Percentiles rank a stretch among this genome's conserved stretches.
phyloP scores from a whole-genome alignment of 148 eudicot genomes.

The Rheum nobile region DNA sequence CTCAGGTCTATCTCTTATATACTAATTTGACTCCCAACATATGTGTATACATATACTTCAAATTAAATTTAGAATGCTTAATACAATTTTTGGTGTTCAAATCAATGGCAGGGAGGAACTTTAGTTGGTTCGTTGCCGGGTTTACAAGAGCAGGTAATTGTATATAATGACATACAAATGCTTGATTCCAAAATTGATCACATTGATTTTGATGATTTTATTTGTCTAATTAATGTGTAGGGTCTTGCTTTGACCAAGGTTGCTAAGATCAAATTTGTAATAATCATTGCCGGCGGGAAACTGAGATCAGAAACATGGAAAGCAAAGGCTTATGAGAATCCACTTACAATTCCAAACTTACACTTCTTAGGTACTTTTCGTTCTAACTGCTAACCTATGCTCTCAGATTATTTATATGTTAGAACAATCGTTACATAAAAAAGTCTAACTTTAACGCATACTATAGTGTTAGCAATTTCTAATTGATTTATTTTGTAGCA shows the following conservation, averaged over 20 bases:
- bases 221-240: conserved; percentile 16
- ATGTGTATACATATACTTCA: not conserved
- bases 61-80: too few relatives aligned
- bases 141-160: conserved; percentile 32
- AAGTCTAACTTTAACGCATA: too few relatives aligned
- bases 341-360: conserved; percentile 49
- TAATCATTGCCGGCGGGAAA: conserved; percentile 73
- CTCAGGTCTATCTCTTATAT: conserved; percentile 50
- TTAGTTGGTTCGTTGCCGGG: conserved; percentile 47
- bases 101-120: conserved; percentile 38
- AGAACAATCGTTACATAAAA: too few relatives aligned
- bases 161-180: too few relatives aligned
- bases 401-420: too few relatives aligned
- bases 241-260: conserved; percentile 66
- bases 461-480: too few relatives aligned
- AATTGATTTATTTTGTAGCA: too few relatives aligned
- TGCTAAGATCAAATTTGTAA: conserved; percentile 48
- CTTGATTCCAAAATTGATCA: not conserved
- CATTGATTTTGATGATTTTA: not conserved
- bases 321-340: conserved; percentile 49
- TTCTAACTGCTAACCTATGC: too few relatives aligned
- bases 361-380: conserved; percentile 71
- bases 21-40: too few relatives aligned
- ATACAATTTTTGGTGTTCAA: too few relatives aligned
- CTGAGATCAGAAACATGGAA: conserved; percentile 31